Percentiles rank a stretch among this genome's conserved stretches.
Evolutionary conservation across 305 asterid genomes (phyloP).

Genomic region (Coffea humblotiana): DNA sequence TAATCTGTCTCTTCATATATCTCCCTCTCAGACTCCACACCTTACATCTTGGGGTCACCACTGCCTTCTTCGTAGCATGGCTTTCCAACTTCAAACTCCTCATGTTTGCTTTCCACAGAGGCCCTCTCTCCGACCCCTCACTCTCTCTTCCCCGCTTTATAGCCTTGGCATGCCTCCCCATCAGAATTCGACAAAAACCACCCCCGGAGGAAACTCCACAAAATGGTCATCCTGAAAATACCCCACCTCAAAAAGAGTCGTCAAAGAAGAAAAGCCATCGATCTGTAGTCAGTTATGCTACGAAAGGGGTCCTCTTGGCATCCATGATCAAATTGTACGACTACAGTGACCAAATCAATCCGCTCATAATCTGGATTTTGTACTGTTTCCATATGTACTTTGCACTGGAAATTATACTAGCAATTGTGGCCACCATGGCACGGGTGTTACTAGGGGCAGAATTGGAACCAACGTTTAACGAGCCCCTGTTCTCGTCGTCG

Average conservation of each 20-base stretch:
- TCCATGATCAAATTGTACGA: slow-evolving; percentile 26
- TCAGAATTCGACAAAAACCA: slow-evolving; percentile 3
- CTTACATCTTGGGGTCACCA: slow-evolving; percentile 22
- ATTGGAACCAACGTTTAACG: slow-evolving; percentile 48
- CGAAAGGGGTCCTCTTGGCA: slow-evolving; percentile 40
- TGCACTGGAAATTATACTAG: slow-evolving; percentile 38
- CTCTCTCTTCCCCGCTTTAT: slow-evolving; percentile 28
- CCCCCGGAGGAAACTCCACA: background rate
- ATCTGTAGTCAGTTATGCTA: slow-evolving; percentile 34
- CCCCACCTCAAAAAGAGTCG: background rate
- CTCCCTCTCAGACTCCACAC: slow-evolving; percentile 29
- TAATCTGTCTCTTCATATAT: slow-evolving; percentile 17
- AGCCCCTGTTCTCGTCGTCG: slow-evolving; percentile 47
- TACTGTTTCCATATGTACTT: slow-evolving; percentile 19
- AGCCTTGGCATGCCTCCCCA: slow-evolving; percentile 23
- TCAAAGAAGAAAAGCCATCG: slow-evolving; percentile 2
- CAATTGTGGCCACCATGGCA: slow-evolving; percentile 20
- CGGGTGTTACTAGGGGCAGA: slow-evolving; percentile 26
- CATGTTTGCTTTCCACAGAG: slow-evolving; percentile 33
- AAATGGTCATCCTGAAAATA: slow-evolving; percentile 1
- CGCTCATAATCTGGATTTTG: slow-evolving; percentile 23
- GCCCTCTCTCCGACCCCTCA: slow-evolving; percentile 33
- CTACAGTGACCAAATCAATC: slow-evolving; percentile 34
- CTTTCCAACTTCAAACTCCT: slow-evolving; percentile 36
- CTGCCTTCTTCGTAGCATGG: slow-evolving; percentile 28